Percentiles rank a stretch among this genome's conserved stretches.
phyloP scores from a whole-genome alignment of 2,329 filamentous ascomycete species.

The Pseudogymnoascus sp. region DNA sequence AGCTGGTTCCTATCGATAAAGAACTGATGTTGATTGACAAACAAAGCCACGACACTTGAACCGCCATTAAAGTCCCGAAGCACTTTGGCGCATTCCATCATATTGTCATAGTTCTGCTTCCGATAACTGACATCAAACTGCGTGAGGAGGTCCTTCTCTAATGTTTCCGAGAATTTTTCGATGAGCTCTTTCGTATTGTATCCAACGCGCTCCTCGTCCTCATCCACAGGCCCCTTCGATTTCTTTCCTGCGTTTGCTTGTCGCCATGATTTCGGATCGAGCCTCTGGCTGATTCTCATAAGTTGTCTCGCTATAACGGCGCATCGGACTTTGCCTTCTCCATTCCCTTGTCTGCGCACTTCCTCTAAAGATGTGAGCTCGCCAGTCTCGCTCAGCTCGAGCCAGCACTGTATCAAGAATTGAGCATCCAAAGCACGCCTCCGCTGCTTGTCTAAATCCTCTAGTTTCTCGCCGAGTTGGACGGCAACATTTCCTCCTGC shows the following conservation, averaged over 20 bases:
- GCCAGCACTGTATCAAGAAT: conserved; percentile 94
- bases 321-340: conserved; percentile 88
- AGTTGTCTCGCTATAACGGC: conserved; percentile 90
- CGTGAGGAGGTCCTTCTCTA: conserved; percentile 90
- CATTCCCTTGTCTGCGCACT: conserved; percentile 73
- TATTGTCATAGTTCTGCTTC: conserved; percentile 91
- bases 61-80: conserved; percentile 94
- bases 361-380: conserved; percentile 83
- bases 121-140: conserved; percentile 98
- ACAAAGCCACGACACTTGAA: conserved; percentile 86
- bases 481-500: conserved; percentile 79
- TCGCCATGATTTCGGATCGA: conserved; percentile 71
- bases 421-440: conserved; percentile 85
- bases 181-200: conserved; percentile 76
- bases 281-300: conserved; percentile 84
- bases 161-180: conserved; percentile 90
- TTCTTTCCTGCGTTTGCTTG: conserved; percentile 48
- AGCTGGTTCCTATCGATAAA: conserved; percentile 95
- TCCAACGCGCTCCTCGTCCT: conserved; percentile 21
- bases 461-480: conserved; percentile 85
- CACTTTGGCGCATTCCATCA: conserved; percentile 94
- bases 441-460: conserved; percentile 89
- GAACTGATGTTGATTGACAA: conserved; percentile 98
- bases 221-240: conserved; percentile 36
- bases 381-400: conserved; percentile 85